Evolutionary conservation across 441 rosid species (phyloP).

Genomic region (Capsella rubella): DNA sequence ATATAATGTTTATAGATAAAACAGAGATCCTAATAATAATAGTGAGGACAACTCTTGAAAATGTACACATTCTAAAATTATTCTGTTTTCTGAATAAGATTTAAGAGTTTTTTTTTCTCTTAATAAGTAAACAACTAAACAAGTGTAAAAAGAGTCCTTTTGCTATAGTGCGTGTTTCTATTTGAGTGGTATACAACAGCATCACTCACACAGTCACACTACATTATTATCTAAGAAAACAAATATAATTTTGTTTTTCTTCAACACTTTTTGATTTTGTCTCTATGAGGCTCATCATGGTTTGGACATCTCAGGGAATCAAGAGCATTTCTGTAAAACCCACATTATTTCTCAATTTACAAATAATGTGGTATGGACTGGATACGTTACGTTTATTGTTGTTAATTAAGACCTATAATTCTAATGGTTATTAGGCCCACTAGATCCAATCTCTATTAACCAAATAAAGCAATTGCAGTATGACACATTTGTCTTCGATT

Average conservation of each 20-base stretch:
- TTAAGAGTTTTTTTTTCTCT: neutral
- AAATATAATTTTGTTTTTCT: neutral
- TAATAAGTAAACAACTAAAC: neutral
- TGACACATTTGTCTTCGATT: too few relatives aligned
- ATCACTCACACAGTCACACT: neutral
- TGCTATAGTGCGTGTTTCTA: neutral
- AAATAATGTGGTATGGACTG: neutral
- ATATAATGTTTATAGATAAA: neutral
- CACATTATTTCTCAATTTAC: neutral
- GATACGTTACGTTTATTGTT: neutral
- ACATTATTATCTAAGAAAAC: neutral
- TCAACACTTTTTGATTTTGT: neutral
- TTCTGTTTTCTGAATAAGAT: neutral
- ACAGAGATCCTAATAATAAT: neutral
- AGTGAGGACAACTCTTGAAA: too few relatives aligned
- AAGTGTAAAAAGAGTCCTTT: neutral
- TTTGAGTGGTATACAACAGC: neutral
- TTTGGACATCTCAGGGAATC: neutral
- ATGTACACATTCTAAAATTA: neutral
- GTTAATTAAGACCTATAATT: neutral
- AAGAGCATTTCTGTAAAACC: neutral
- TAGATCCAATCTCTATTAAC: too few relatives aligned
- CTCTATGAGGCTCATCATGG: neutral
- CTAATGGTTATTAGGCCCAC: too few relatives aligned
- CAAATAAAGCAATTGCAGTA: too few relatives aligned